Evolutionary conservation across 2,329 filamentous ascomycete species (phyloP).

Genomic region (Ampelomyces quisqualis): DNA sequence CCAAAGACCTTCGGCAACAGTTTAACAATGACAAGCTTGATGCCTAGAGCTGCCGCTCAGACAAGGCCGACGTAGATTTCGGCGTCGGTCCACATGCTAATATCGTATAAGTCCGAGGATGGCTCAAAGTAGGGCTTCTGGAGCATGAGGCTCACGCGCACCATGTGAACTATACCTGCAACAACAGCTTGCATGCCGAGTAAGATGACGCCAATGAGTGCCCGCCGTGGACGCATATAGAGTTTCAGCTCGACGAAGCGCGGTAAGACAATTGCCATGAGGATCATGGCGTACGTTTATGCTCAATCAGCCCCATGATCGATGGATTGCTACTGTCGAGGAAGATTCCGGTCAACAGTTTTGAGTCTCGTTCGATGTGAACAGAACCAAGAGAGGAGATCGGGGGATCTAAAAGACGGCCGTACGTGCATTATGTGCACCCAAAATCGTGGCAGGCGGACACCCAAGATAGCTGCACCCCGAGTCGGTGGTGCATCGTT

Average conservation of each 20-base stretch:
- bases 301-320: too few species aligned
- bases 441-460: too few species aligned
- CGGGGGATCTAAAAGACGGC: too few species aligned
- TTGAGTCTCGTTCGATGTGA: too few species aligned
- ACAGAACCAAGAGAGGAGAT: too few species aligned
- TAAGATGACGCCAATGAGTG: conserved; percentile 18
- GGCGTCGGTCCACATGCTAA: conserved; percentile 25
- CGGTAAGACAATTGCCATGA: conserved; percentile 26
- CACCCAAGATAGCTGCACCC: too few species aligned
- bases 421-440: too few species aligned
- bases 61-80: conserved; percentile 25
- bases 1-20: conserved; percentile 23
- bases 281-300: too few species aligned
- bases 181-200: conserved; percentile 19
- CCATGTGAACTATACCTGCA: conserved; percentile 22
- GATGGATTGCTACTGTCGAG: too few species aligned
- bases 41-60: conserved; percentile 24
- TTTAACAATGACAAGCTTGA: conserved; percentile 20
- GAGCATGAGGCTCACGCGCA: conserved; percentile 16
- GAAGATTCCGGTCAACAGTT: too few species aligned
- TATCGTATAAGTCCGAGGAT: conserved; percentile 26
- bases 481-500: too few species aligned
- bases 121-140: conserved; percentile 17
- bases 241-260: conserved; percentile 19
- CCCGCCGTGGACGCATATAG: conserved; percentile 17